These are phyloP conservation scores for Tuber microsphaerosporum DNA, from an alignment of 495 filamentous ascomycete genomes.

Conservation along the genomic window DNA sequence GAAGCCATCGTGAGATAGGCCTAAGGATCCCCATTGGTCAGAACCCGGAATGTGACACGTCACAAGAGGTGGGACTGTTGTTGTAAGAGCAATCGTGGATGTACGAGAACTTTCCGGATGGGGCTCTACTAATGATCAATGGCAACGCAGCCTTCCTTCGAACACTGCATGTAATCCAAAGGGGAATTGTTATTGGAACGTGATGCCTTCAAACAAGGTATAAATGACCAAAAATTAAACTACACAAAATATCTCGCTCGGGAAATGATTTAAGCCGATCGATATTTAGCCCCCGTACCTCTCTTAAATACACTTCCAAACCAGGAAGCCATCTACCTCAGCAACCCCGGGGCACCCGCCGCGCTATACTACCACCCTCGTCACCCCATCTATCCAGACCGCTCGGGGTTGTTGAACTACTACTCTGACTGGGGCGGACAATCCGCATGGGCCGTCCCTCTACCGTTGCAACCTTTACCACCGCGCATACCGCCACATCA, in stretches of 20 bases:
- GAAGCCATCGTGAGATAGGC: no score
- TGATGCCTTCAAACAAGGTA: neutral
- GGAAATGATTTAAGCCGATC: neutral
- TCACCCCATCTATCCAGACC: slow-evolving; percentile 7
- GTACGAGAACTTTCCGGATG: no score
- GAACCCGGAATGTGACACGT: no score
- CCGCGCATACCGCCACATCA: slow-evolving; percentile 28
- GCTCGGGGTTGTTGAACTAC: slow-evolving; percentile 1
- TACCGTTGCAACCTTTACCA: slow-evolving; percentile 30
- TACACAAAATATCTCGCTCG: neutral
- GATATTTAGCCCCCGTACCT: neutral
- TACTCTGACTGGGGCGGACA: neutral
- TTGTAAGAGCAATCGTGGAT: no score
- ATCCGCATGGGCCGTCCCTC: slow-evolving; percentile 25
- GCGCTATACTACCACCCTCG: neutral
- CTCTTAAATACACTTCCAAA: neutral
- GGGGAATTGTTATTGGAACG: neutral
- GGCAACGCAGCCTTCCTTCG: neutral
- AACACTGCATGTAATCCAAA: neutral
- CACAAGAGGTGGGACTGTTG: no score
- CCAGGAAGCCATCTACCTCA: neutral
- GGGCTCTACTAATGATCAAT: no score
- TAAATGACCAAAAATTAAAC: neutral
- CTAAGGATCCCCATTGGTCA: no score
- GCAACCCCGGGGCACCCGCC: neutral